These are phyloP conservation scores for Penicillium longicatenatum DNA, from an alignment of 495 filamentous ascomycete species.

Conservation along the genomic window DNA sequence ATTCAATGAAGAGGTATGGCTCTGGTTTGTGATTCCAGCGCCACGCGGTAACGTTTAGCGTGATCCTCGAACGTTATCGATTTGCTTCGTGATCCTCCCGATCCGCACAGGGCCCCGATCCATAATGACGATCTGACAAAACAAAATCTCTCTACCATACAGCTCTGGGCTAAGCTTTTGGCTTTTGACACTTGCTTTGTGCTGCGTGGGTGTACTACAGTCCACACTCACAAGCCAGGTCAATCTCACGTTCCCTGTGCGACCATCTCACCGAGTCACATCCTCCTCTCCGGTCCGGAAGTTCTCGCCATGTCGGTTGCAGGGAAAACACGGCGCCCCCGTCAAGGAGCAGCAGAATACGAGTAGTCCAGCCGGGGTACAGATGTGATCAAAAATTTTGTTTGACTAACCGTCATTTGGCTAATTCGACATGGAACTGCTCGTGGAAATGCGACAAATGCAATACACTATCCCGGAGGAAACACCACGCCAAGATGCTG, in stretches of 20 bases:
- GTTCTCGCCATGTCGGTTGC: not conserved
- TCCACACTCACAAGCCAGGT: not conserved
- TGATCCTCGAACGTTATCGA: slow-evolving; percentile 5
- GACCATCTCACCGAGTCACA: slow-evolving; percentile 7
- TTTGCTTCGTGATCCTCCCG: slow-evolving; percentile 19
- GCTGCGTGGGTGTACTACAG: not conserved
- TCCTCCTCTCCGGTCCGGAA: not conserved
- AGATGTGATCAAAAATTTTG: slow-evolving; percentile 12
- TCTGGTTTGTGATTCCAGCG: slow-evolving; percentile 3
- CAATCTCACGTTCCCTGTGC: slow-evolving; percentile 4
- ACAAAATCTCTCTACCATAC: not conserved
- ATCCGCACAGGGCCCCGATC: slow-evolving; percentile 16
- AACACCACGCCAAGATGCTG: not conserved
- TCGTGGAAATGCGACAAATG: slow-evolving; percentile 15
- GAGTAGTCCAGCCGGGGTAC: not conserved
- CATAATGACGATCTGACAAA: slow-evolving; percentile 14
- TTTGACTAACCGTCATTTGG: slow-evolving; percentile 26
- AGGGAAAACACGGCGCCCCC: not conserved
- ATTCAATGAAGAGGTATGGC: not conserved
- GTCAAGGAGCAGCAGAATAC: not conserved
- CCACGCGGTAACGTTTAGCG: slow-evolving; percentile 2
- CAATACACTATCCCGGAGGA: slow-evolving; percentile 2
- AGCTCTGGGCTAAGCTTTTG: not conserved
- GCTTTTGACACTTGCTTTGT: not conserved
- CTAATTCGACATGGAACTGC: slow-evolving; percentile 23